Conservation (phyloP, 2,329 filamentous ascomycete genomes). For the Pezicula carpinea region DNA sequence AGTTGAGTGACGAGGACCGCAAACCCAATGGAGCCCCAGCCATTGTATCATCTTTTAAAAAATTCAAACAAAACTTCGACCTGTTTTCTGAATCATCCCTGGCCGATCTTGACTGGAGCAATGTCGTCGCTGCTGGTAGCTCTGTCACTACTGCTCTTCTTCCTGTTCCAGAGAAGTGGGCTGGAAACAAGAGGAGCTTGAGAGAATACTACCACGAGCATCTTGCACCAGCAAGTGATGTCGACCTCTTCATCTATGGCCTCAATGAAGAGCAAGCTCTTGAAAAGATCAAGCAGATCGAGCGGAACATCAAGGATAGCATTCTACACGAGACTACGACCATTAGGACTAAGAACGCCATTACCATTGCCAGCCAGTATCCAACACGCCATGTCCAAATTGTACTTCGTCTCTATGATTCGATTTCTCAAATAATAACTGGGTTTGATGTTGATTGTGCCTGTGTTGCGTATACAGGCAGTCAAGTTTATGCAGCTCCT, state of each 20-base stretch:
- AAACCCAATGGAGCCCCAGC: constrained; percentile 60
- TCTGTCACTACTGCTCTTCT: constrained; percentile 76
- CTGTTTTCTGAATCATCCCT: constrained; percentile 78
- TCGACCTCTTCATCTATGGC: constrained; percentile 82
- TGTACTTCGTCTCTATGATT: constrained; percentile 80
- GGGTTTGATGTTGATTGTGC: constrained; percentile 87
- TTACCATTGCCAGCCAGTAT: constrained; percentile 81
- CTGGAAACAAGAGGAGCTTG: constrained; percentile 55
- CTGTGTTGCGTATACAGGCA: constrained; percentile 75
- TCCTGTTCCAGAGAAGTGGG: constrained; percentile 60
- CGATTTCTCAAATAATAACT: constrained; percentile 76
- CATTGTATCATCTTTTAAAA: constrained; percentile 59
- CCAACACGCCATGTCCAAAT: constrained; percentile 80
- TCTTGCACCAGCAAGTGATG: constrained; percentile 77
- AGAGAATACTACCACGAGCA: constrained; percentile 77
- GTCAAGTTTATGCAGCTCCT: constrained; percentile 74
- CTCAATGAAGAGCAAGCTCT: constrained; percentile 72
- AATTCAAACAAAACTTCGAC: constrained; percentile 75
- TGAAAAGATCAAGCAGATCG: constrained; percentile 81
- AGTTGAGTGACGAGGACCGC: constrained; percentile 56
- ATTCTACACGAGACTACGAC: constrained; percentile 81
- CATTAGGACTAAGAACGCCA: constrained; percentile 79
- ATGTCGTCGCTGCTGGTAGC: constrained; percentile 76
- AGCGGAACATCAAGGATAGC: constrained; percentile 67
- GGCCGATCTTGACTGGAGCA: constrained; percentile 73